These are phyloP conservation scores for Zoysia matrella DNA, from an alignment of 202 grass and related monocot genomes.

Conservation along the genomic window DNA sequence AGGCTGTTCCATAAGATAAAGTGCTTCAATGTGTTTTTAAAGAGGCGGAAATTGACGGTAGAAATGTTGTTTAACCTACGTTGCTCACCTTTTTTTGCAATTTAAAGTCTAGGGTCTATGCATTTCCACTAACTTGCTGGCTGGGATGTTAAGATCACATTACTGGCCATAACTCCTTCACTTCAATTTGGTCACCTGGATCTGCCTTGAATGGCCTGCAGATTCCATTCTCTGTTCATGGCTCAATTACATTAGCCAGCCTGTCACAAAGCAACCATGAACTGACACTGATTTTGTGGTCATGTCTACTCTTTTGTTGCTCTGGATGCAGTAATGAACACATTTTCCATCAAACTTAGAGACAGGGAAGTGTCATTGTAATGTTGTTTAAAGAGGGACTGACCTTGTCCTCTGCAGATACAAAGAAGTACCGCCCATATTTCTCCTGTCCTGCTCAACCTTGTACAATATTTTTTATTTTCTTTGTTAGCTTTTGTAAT, in stretches of 20 bases:
- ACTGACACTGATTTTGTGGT: neutral
- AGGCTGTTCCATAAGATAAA: neutral
- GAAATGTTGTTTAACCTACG: constrained; percentile 3
- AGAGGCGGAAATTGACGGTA: neutral
- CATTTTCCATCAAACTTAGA: neutral
- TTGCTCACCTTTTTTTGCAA: neutral
- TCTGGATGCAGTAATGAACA: neutral
- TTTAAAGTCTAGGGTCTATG: no score
- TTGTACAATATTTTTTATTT: neutral
- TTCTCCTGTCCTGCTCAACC: neutral
- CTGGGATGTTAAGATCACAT: no score
- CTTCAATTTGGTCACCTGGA: no score
- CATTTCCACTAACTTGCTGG: no score
- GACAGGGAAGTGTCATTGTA: neutral
- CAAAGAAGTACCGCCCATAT: neutral
- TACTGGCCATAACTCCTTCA: no score
- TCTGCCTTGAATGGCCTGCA: no score
- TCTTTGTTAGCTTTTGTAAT: neutral
- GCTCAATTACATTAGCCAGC: no score
- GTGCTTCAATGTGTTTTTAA: neutral
- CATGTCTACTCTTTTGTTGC: neutral
- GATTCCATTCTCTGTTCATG: no score
- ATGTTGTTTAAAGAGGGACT: neutral
- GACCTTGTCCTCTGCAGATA: neutral
- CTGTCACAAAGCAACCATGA: no score